phyloP scores from a whole-genome alignment of 352 stramenopile species.

The Phytophthora cryptogea region DNA sequence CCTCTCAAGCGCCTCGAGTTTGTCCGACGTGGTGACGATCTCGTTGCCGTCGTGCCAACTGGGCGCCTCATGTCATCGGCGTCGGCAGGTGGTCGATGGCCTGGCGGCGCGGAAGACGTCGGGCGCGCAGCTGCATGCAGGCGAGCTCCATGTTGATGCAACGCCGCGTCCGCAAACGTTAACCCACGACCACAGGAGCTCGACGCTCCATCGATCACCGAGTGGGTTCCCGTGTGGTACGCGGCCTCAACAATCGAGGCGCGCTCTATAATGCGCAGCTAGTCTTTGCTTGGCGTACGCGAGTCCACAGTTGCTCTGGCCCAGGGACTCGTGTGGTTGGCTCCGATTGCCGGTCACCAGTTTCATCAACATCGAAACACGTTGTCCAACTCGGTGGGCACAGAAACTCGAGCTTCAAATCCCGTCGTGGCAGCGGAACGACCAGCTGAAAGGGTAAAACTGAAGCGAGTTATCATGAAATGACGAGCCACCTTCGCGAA shows the following conservation, averaged over 20 bases:
- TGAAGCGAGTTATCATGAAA: background rate
- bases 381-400: too few species aligned
- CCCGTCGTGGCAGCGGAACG: too few species aligned
- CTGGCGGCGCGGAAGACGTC: conserved; percentile 11
- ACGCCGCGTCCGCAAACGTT: background rate
- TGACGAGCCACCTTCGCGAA: background rate
- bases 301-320: background rate
- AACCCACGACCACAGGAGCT: background rate
- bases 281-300: background rate
- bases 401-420: background rate
- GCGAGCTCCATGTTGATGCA: background rate
- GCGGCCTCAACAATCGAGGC: background rate
- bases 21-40: conserved; percentile 15
- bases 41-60: background rate
- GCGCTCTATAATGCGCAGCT: background rate
- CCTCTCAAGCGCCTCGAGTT: conserved; percentile 16
- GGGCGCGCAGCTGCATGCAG: conserved; percentile 7
- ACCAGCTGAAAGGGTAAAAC: background rate
- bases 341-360: background rate
- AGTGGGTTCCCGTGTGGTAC: background rate
- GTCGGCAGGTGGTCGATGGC: background rate
- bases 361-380: too few species aligned
- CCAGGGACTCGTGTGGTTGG: background rate
- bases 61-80: conserved; percentile 11
- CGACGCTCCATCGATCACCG: background rate